Evolutionary conservation across 495 filamentous ascomycete species (phyloP).

Genomic region (Talaromyces trachyspermus): DNA sequence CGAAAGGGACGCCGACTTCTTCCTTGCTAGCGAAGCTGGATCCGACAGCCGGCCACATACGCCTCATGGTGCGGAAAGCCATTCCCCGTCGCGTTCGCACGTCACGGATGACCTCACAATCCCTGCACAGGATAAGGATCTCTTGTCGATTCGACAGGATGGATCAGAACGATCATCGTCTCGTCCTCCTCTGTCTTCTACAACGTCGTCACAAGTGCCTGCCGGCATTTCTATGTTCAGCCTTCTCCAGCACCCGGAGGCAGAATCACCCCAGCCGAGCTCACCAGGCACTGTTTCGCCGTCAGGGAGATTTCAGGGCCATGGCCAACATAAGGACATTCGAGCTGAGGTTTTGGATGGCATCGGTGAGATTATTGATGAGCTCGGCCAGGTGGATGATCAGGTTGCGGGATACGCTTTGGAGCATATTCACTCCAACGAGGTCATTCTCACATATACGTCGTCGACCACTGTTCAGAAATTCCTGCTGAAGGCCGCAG

Average conservation of each 20-base stretch:
- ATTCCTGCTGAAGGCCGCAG: constrained; percentile 75
- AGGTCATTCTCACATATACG: constrained; percentile 78
- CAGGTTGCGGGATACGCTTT: constrained; percentile 80
- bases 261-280: constrained; percentile 36
- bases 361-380: constrained; percentile 86
- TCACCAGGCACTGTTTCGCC: constrained; percentile 38
- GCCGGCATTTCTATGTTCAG: constrained; percentile 69
- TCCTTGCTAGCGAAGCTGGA: constrained; percentile 41
- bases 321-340: constrained; percentile 48
- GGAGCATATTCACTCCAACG: constrained; percentile 83
- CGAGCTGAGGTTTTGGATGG: constrained; percentile 85
- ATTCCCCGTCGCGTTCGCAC: constrained; percentile 16
- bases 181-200: constrained; percentile 47
- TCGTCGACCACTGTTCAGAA: constrained; percentile 76
- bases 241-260: constrained; percentile 58
- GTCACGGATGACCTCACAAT: constrained; percentile 4
- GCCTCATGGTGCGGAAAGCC: constrained; percentile 33
- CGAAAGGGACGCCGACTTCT: constrained; percentile 60
- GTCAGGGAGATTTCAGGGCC: constrained; percentile 25
- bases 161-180: constrained; percentile 31
- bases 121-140: constrained; percentile 22
- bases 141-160: constrained; percentile 22
- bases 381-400: constrained; percentile 79
- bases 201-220: constrained; percentile 45
- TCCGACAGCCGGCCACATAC: constrained; percentile 45